Evolutionary conservation across 2,329 filamentous ascomycete species (phyloP).

Genomic region (Coniochaeta sp.): DNA sequence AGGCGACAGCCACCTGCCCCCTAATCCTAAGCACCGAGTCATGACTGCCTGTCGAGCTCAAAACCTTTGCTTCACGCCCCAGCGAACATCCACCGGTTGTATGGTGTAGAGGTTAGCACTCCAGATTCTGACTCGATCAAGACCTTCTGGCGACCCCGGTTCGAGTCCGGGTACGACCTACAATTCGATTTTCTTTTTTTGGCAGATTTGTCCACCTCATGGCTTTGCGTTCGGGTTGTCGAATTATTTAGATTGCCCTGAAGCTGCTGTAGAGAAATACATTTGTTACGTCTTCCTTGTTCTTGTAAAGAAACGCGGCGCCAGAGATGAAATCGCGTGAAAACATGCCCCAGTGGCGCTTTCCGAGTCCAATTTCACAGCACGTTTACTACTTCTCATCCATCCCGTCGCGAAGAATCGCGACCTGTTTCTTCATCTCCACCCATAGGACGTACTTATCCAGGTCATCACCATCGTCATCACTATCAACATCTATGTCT

Average conservation of each 20-base stretch:
- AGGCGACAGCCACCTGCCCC: neutral
- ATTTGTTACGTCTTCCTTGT: too few species aligned
- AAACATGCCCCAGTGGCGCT: too few species aligned
- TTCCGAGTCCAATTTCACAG: too few species aligned
- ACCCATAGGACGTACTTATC: slow-evolving; percentile 49
- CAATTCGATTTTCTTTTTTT: neutral
- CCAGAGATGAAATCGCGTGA: too few species aligned
- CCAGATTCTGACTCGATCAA: neutral
- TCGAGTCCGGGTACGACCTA: slow-evolving; percentile 1
- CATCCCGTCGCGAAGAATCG: slow-evolving; percentile 53
- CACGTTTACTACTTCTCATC: slow-evolving; percentile 21
- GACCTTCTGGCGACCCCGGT: neutral
- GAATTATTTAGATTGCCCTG: too few species aligned
- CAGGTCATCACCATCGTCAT: slow-evolving; percentile 31
- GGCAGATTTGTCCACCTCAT: neutral
- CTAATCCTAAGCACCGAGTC: neutral
- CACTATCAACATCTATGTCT: slow-evolving; percentile 14
- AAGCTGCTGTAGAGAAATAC: too few species aligned
- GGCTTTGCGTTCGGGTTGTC: too few species aligned
- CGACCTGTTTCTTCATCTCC: slow-evolving; percentile 56
- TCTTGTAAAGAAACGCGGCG: too few species aligned
- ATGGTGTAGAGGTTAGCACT: slow-evolving; percentile 1
- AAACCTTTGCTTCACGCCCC: neutral
- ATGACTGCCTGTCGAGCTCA: neutral
- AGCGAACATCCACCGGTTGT: neutral